These are phyloP conservation scores for Escallonia herrerae DNA, from an alignment of 129 eudicot genomes.

Conservation along the genomic window DNA sequence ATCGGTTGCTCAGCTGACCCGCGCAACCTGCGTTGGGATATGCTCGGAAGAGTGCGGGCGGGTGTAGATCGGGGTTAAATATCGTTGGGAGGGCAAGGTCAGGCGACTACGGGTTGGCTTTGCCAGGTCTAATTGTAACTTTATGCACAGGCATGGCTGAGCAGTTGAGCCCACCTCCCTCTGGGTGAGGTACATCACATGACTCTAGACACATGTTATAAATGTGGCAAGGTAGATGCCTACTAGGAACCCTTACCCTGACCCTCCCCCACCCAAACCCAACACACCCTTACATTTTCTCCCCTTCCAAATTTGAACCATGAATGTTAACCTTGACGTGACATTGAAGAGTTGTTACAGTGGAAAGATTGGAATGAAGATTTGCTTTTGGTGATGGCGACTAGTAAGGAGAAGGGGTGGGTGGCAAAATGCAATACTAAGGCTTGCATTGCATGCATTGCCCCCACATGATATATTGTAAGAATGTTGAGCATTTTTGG, in stretches of 20 bases:
- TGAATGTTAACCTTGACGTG: no score
- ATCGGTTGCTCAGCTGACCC: no score
- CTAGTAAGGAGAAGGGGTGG: background rate
- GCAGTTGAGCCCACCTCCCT: background rate
- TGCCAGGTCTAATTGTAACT: no score
- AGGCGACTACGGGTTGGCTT: no score
- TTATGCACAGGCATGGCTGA: no score
- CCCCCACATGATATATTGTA: background rate
- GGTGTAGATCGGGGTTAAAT: no score
- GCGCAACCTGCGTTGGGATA: no score
- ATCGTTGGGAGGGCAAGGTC: no score
- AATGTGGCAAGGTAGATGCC: background rate
- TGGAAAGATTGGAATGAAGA: background rate
- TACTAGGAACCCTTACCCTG: no score
- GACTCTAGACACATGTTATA: background rate
- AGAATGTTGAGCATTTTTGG: background rate
- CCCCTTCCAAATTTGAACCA: no score
- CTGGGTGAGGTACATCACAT: background rate
- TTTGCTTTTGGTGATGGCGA: conserved; percentile 1
- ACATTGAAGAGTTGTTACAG: background rate
- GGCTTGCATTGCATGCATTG: background rate
- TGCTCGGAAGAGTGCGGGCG: no score
- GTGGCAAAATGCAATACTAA: background rate
- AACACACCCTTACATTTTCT: no score
- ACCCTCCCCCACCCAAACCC: background rate